Evolutionary conservation across 2,329 filamentous ascomycete genomes (phyloP).

Genomic region (Epichloe glyceriae): DNA sequence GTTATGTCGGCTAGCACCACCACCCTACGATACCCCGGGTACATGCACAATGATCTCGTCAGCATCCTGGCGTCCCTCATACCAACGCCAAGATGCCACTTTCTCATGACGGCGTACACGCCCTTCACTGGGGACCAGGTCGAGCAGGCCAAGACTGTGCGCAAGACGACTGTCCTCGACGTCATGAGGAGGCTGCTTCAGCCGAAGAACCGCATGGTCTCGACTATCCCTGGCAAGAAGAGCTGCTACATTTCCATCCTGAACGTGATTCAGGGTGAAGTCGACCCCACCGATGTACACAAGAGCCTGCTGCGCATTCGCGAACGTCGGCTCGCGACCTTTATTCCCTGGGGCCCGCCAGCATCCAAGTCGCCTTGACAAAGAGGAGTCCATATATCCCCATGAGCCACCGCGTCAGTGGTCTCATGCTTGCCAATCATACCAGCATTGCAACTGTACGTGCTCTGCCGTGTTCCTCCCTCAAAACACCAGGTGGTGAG

Average conservation of each 20-base stretch:
- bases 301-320: conserved; percentile 94
- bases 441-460: conserved; percentile 83
- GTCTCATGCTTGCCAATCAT: conserved; percentile 95
- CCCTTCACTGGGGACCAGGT: conserved; percentile 95
- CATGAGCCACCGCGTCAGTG: conserved; percentile 87
- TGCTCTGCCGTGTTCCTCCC: conserved; percentile 4
- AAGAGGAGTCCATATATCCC: conserved; percentile 94
- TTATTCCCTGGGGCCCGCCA: conserved; percentile 96
- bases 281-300: conserved; percentile 95
- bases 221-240: conserved; percentile 85
- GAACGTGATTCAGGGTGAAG: conserved; percentile 98
- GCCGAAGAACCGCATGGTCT: conserved; percentile 99
- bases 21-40: conserved; percentile 89
- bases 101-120: conserved; percentile 96
- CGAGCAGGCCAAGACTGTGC: conserved; percentile 91
- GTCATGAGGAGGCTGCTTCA: conserved; percentile 93
- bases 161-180: conserved; percentile 94
- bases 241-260: conserved; percentile 98
- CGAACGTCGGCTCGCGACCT: conserved; percentile 83
- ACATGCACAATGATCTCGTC: conserved; percentile 99
- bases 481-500: no score
- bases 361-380: conserved; percentile 91
- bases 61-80: conserved; percentile 94
- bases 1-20: conserved; percentile 99
- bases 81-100: conserved; percentile 91